phyloP scores from a whole-genome alignment of 805 yeast genomes.

The Barnettozyma populi region DNA sequence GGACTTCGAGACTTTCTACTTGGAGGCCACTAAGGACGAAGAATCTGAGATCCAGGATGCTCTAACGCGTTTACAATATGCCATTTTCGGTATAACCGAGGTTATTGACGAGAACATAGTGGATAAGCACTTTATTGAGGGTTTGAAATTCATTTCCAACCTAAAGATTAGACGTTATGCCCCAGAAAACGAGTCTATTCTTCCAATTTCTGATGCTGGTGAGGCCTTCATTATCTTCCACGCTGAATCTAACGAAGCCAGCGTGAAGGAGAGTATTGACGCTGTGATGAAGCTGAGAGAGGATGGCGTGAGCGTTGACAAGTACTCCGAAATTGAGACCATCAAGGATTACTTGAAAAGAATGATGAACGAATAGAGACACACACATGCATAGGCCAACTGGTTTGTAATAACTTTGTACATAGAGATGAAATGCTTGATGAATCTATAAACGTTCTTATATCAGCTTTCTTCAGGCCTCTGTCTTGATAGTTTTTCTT shows the following conservation, averaged over 20 bases:
- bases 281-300: slow-evolving; percentile 44
- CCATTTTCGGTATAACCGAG: slow-evolving; percentile 79
- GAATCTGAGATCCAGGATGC: slow-evolving; percentile 60
- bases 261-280: slow-evolving; percentile 35
- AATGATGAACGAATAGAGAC: slow-evolving; percentile 11
- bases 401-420: neutral
- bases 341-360: slow-evolving; percentile 25
- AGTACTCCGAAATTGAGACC: slow-evolving; percentile 32
- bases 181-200: slow-evolving; percentile 33
- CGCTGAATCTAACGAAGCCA: slow-evolving; percentile 37
- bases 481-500: slow-evolving; percentile 15
- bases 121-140: slow-evolving; percentile 56
- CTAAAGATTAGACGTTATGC: slow-evolving; percentile 57
- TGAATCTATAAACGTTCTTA: neutral
- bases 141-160: slow-evolving; percentile 63
- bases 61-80: slow-evolving; percentile 72
- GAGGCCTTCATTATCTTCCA: slow-evolving; percentile 46
- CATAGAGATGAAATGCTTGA: slow-evolving; percentile 5
- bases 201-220: slow-evolving; percentile 27
- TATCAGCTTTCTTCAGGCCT: neutral
- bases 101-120: slow-evolving; percentile 52
- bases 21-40: slow-evolving; percentile 47
- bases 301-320: slow-evolving; percentile 27
- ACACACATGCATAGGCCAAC: neutral
- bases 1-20: slow-evolving; percentile 54